Base-by-base conservation (phyloP, 2,329 filamentous ascomycete genomes). In the Exophiala viscosa region DNA sequence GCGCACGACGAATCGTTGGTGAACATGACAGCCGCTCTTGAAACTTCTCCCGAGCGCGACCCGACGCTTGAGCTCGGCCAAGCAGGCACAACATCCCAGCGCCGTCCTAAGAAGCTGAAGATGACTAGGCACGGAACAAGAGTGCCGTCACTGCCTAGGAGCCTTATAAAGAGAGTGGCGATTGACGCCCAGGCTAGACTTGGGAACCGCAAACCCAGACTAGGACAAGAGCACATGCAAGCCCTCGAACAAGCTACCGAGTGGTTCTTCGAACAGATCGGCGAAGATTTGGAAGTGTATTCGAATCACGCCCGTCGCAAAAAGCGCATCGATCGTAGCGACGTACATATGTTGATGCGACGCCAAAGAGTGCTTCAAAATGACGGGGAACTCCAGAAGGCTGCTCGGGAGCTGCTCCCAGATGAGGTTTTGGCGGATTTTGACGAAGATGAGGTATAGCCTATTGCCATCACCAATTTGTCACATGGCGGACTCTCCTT, bases 221-320 rank as follows among this genome's bases (percentile, higher is more conserved):
- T 95, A 42, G 83, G 79, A 52, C 83, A 86, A 41, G 88, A 93
- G 46, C 85, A 87, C 1, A 73, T 95, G 34, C 79, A 81, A 28
- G 85, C 86, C 3, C 82, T 96, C 48, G 84, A 86, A 64, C 85
- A 90, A 66, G 88, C 90, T 1, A 88, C 88, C 2, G 88, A 95
- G 57, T 93, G 89, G 86, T 96, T 90, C 69, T 95, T 96, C 67
- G 89, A 95, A 70, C 90, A 96, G 69, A 75, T 88, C 2, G 84
- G 87, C 43, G 87, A 90, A 55, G 90, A 95, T 65, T 72, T 96
- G 49, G 81, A 82, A 10, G 85, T 84, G 2, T 96, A 91, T 68
- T 87, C 90, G 14, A 78, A 83, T 55, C 90, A 96, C 68, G 90
- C 87, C 4, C 86, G 87, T 31, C 82, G 90, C 31, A 93, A 87